These are phyloP conservation scores for Aureobasidium sp. DNA, from an alignment of 2,329 filamentous ascomycete species.

Conservation along the genomic window DNA sequence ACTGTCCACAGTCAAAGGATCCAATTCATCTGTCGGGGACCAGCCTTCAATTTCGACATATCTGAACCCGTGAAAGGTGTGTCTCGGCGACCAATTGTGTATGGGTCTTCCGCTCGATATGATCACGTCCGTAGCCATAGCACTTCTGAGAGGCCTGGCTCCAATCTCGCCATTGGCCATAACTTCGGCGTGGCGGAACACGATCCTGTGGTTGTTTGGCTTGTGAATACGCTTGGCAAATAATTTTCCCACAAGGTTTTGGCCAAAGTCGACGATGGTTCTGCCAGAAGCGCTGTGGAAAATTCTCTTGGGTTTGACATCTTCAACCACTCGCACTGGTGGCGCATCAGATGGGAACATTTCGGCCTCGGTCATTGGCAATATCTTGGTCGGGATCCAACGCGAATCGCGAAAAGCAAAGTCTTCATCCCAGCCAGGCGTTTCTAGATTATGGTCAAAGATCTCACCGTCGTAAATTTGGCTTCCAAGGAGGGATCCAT, in stretches of 20 bases:
- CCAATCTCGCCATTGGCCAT: constrained; percentile 43
- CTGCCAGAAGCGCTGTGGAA: constrained; percentile 38
- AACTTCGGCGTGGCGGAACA: constrained; percentile 49
- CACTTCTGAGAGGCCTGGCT: constrained; percentile 38
- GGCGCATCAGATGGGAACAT: constrained; percentile 39
- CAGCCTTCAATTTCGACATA: constrained; percentile 46
- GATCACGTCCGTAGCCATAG: constrained; percentile 38
- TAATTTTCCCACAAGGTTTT: constrained; percentile 51
- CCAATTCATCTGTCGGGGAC: constrained; percentile 26
- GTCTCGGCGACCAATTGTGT: constrained; percentile 40
- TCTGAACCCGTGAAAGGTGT: constrained; percentile 50
- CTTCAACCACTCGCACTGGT: constrained; percentile 37
- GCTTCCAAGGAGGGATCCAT: constrained; percentile 31
- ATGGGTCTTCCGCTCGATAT: constrained; percentile 28
- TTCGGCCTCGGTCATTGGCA: constrained; percentile 27
- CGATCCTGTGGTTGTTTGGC: constrained; percentile 37
- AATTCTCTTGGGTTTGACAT: constrained; percentile 25
- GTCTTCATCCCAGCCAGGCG: constrained; percentile 6
- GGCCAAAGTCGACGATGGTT: constrained; percentile 50
- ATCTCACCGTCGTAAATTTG: constrained; percentile 50
- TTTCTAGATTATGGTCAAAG: constrained; percentile 39
- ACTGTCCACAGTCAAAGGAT: constrained; percentile 19
- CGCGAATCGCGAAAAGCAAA: constrained; percentile 23
- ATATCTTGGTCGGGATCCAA: constrained; percentile 30
- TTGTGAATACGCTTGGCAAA: constrained; percentile 33